Base-by-base conservation (phyloP, 148 eudicot genomes). In the Chenopodium suecicum region DNA sequence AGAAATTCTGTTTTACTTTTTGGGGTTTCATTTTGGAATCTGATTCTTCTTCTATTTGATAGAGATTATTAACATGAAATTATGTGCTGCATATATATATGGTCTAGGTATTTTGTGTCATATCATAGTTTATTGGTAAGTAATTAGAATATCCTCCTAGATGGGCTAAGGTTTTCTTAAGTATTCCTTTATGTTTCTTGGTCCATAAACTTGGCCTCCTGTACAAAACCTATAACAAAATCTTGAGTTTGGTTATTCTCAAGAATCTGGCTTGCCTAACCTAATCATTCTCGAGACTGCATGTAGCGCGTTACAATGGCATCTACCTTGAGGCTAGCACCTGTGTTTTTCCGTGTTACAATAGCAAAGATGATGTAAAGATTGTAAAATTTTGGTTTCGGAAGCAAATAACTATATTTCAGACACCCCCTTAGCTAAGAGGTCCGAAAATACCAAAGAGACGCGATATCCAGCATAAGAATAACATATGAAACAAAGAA, bases 1-100 rank as follows among this genome's bases (percentile, higher is more conserved):
- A 73, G 22, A 73, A 44, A 22, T 68, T 65, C 20, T 27, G 70
- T 68, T 56, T 58, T 37, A 7, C 32, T 16, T 74, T 79, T 72
- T 41, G 62, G 46, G 82, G 78, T 79, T 80, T 80, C 76, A 72
- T 68, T 41, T 47, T 65, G 86, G 83, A 85, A 85, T 85, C 83
- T 69, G 82, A 86, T 85, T 83, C 86, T 83, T 27, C 56, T 71
- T 65, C 25, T 74, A 48, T 64, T 74, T 13, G 75, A 27, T 60
- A 71, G 29, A 64, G 46, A 82, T 34, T 41, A 79, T 34, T 41
- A 56, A 72, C 74, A 31, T 70, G 77, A 0, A 34, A 60, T 52
- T 46, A 27, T 60, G 58, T 73, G 48, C 34, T 73, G 31, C 32
- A 73, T 23, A 72, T 72, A 7, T 72, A 72, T 72, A 72, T 72